Evolutionary conservation across 805 yeast species (phyloP), one percentile per base, ranked within the genome.

Genomic region (Saturnispora dispora): DNA sequence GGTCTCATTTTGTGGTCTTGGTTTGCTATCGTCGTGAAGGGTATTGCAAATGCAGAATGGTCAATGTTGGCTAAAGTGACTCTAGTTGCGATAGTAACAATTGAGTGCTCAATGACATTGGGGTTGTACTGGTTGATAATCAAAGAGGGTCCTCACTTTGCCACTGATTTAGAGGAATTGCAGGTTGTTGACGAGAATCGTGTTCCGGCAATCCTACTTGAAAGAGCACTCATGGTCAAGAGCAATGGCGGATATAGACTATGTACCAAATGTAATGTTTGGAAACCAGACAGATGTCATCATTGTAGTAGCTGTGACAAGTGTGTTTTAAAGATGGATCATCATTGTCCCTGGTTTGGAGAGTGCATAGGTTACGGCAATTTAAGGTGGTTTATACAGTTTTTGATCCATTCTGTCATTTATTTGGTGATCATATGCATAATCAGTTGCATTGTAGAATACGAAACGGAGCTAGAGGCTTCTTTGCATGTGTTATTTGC

Each of bases 301-400:
- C 83, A 78, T 61, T 78, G 83, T 59, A 73, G 80, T 1, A 56
- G 73, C 15, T 75, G 81, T 51, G 66, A 68, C 2, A 63, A 56
- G 50, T 78, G 83, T 61, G 63, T 76, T 2, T 60, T 78, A 40
- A 59, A 70, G 43, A 78, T 78, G 83, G 83, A 78, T 63, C 83
- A 78, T 57, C 81, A 78, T 61, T 78, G 83, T 56, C 97, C 97
- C 0, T 91, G 98, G 98, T 88, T 89, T 65, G 83, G 95, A 2
- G 73, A 80, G 5, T 90, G 97, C 65, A 78, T 91, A 52, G 98
- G 98, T 0, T 84, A 79, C 66, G 69, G 70, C 28, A 91, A 91
- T 66, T 89, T 86, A 57, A 85, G 88, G 67, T 78, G 72, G 63
- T 91, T 90, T 61, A 64, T 88, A 27, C 96, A 88, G 63, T 85